Base-by-base conservation (phyloP, 805 yeast genomes). In the Debaryomyces maramus region DNA sequence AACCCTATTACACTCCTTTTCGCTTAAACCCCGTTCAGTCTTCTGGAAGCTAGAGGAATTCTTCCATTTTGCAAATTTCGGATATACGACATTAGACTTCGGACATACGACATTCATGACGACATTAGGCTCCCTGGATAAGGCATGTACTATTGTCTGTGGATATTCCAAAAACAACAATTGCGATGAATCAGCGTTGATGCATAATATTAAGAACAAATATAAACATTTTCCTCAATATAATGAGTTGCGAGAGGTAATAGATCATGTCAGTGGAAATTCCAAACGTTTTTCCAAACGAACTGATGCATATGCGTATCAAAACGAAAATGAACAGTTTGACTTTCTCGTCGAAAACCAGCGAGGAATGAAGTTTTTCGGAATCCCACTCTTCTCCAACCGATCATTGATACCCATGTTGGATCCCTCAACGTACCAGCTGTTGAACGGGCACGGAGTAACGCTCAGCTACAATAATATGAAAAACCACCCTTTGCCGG, bases 271-370 rank as follows among this genome's bases (percentile, higher is more conserved):
- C 18, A 10, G 17, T 30, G 33, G 23, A 14, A 32, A 31, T n/a
- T 8, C 16, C 17, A 24, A 18, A 10, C 16, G 23, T 6, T 22
- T 20, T 14, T 23, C 24, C 28, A 30, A 23, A 10, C 5, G 26
- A 13, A 7, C 35, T 20, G 20, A 16, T 15, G 26, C 15, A 16
- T 14, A 32, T 18, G 38, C 23, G 22, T 19, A 13, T 14, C 17
- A 29, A 28, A 21, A 40, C 17, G 38, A 44, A 15, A 41, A 39
- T 19, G 23, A 24, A 19, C 48, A 47, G 20, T 58, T 65, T 36
- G 82, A 77, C 28, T 58, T 75, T 29, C 52, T 78, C 1, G 55
- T 77, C 6, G 83, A 78, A 47, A 77, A 77, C 47, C 81, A 78
- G 52, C 60, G 83, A 16, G 83, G 83, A 0, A 52, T 73, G 36